A percentile compares a stretch with the other conserved stretches of the same genome.
These are phyloP conservation scores for Hippophae gyantsensis DNA, from an alignment of 306 rosid genomes.

Conservation along the genomic window DNA sequence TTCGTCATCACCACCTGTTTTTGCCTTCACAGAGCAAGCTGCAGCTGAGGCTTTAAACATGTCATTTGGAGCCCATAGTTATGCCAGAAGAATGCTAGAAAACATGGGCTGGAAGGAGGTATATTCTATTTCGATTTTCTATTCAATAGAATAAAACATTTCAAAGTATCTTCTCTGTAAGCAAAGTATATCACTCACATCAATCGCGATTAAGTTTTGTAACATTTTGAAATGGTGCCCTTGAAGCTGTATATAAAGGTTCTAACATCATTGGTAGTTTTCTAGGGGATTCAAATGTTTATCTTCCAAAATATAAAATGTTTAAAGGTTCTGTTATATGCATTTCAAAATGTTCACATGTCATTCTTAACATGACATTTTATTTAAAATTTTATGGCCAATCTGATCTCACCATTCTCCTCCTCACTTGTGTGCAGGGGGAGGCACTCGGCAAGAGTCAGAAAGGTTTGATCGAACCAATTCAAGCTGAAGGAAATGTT, in stretches of 20 bases:
- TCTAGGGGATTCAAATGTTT: too few relatives aligned
- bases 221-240: too few relatives aligned
- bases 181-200: too few relatives aligned
- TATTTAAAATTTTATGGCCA: not conserved
- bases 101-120: slow-evolving; percentile 97
- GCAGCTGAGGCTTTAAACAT: slow-evolving; percentile 61
- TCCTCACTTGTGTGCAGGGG: slow-evolving; percentile 37
- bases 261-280: too few relatives aligned
- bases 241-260: too few relatives aligned
- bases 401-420: not conserved
- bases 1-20: slow-evolving; percentile 24
- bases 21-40: slow-evolving; percentile 37
- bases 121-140: slow-evolving; percentile 1
- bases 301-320: too few relatives aligned
- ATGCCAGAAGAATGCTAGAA: slow-evolving; percentile 55
- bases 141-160: too few relatives aligned
- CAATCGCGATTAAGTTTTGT: too few relatives aligned
- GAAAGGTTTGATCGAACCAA: slow-evolving; percentile 64
- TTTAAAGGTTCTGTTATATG: too few relatives aligned
- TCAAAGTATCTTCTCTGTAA: too few relatives aligned
- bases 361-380: too few relatives aligned
- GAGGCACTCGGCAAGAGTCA: slow-evolving; percentile 68
- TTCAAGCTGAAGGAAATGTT: slow-evolving; percentile 55
- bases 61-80: slow-evolving; percentile 78
- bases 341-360: too few relatives aligned